phyloP scores from a whole-genome alignment of 1,284 basidiomycete genomes.

The Boletellus dicymbophilus region DNA sequence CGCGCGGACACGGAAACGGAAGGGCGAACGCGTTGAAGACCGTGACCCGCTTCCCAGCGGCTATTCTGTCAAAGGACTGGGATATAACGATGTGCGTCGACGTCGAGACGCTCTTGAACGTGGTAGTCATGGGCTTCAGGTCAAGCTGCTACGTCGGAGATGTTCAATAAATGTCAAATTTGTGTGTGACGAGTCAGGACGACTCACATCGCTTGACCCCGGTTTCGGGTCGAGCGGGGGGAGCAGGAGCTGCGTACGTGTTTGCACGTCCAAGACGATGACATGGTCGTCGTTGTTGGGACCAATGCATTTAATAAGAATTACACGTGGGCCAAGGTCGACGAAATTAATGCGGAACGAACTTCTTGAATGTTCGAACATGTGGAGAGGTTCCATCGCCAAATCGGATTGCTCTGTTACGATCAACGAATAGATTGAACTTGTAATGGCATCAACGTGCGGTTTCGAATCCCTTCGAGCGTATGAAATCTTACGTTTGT shows the following conservation, averaged over 20 bases:
- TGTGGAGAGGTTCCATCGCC: conserved; percentile 12
- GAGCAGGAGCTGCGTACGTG: conserved; percentile 2
- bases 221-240: too few species aligned
- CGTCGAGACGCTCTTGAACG: too few species aligned
- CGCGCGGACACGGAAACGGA: neutral
- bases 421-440: conserved; percentile 15
- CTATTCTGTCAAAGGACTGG: too few species aligned
- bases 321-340: conserved; percentile 15
- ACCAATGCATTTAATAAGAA: conserved; percentile 4
- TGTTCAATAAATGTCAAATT: too few species aligned
- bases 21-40: conserved; percentile 7
- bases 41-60: too few species aligned
- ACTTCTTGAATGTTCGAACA: conserved; percentile 7
- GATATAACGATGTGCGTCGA: too few species aligned
- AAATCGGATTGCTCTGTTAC: conserved; percentile 1
- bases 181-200: too few species aligned
- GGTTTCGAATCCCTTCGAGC: neutral
- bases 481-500: conserved; percentile 3
- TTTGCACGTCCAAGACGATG: too few species aligned
- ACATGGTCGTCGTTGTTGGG: too few species aligned
- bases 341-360: conserved; percentile 1
- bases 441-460: conserved; percentile 2
- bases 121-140: too few species aligned
- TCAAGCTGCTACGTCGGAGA: too few species aligned
- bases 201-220: too few species aligned